Evolutionary conservation across 2,329 filamentous ascomycete genomes (phyloP), one percentile per base, ranked within the genome.

Genomic region (Davidsoniella virescens): DNA sequence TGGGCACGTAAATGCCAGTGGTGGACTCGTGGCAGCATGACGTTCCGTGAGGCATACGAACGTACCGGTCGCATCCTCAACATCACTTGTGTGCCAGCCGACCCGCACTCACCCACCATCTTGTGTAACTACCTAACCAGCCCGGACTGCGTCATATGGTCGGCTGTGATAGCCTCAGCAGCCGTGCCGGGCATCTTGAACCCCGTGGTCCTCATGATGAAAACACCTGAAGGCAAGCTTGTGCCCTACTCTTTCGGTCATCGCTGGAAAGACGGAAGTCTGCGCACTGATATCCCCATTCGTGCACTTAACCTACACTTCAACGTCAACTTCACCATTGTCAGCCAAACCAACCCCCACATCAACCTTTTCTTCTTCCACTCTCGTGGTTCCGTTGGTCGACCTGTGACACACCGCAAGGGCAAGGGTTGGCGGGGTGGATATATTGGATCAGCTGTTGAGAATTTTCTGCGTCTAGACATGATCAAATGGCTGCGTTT

Each of bases 311-410:
- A 98, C 63, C 72, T 94, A 1, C 87, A 96, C 61, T 98, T 98
- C 70, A 96, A 96, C 63, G 92, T 96, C 63, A 95, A 94, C 63
- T 98, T 96, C 64, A 90, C 85, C 56, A 88, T 98, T 56, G 92
- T 81, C 58, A 75, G 72, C 57, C 76, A 87, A 67, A 90, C 95
- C 45, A 98, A 98, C 63, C 92, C 92, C 1, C 92, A 98, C 63
- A 90, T 98, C 64, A 96, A 94, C 60, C 79, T 96, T 25, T 98
- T 98, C 72, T 96, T 98, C 75, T 98, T 96, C 70, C 92, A 84
- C 26, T 94, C 88, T 0, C 78, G 92, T 29, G 92, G 92, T 10
- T 83, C 84, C 0, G 90, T 96, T 8, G 92, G 92, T 4, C 81
- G 86, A 48, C 92, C 92, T 8, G 92, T 96, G 16, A 95, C 88